A percentile compares a stretch with the other conserved stretches of the same genome.
phyloP scores from a whole-genome alignment of 2,329 filamentous ascomycete species.

The Tolypocladium ophioglossoides region DNA sequence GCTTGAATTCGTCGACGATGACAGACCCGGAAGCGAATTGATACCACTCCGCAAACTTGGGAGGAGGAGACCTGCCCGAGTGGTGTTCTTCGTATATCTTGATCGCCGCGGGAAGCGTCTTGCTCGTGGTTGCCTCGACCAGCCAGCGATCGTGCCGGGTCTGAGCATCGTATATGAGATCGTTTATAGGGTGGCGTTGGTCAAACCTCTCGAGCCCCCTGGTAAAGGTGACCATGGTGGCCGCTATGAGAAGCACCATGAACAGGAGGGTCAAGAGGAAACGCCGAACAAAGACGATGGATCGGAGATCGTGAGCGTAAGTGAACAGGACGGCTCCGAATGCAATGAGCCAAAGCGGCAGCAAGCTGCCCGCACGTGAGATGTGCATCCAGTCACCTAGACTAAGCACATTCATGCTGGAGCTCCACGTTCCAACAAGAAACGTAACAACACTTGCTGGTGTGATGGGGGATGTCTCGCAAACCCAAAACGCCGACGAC shows the following conservation, averaged over 20 bases:
- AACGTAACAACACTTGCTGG: constrained; percentile 33
- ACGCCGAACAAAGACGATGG: constrained; percentile 31
- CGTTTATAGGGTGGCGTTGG: constrained; percentile 34
- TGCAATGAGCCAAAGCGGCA: constrained; percentile 27
- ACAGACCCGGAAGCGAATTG: constrained; percentile 62
- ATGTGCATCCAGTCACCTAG: constrained; percentile 36
- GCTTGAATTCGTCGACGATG: constrained; percentile 72
- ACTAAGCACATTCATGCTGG: constrained; percentile 22
- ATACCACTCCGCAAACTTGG: constrained; percentile 78
- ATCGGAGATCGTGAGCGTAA: constrained; percentile 31
- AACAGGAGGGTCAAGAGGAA: constrained; percentile 28
- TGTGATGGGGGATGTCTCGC: constrained; percentile 33
- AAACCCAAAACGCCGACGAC: constrained; percentile 34
- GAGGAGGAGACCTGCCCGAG: constrained; percentile 61
- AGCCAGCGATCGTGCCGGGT: constrained; percentile 39
- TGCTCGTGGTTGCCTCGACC: constrained; percentile 33
- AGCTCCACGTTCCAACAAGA: constrained; percentile 26
- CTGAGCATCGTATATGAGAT: constrained; percentile 37
- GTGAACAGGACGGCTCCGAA: constrained; percentile 31
- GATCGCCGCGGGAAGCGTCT: constrained; percentile 34
- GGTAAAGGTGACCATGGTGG: constrained; percentile 24
- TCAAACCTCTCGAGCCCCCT: constrained; percentile 17
- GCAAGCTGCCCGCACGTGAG: constrained; percentile 22
- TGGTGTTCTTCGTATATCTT: constrained; percentile 40
- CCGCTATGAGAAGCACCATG: constrained; percentile 22